Conservation (phyloP, 2,329 filamentous ascomycete species). For the Pseudogymnoascus pannorum region DNA sequence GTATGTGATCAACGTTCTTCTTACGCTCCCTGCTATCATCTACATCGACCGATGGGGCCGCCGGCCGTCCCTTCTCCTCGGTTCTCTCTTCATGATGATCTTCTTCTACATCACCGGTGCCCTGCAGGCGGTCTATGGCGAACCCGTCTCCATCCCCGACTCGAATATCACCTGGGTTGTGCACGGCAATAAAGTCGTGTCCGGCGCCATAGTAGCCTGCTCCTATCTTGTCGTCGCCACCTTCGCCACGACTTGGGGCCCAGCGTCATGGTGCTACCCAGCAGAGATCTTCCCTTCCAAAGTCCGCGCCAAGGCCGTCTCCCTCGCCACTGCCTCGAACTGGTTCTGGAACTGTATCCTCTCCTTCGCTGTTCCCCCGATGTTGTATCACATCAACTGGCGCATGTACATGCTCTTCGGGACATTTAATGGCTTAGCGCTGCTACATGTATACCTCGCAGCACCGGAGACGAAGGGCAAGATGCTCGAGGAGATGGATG, state of each 20-base stretch:
- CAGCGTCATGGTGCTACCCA: conserved; percentile 46
- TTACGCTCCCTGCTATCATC: conserved; percentile 68
- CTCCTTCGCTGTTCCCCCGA: conserved; percentile 44
- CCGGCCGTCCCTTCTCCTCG: conserved; percentile 56
- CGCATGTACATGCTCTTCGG: conserved; percentile 70
- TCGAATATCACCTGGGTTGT: conserved; percentile 51
- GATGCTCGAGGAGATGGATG: conserved; percentile 70
- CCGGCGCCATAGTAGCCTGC: conserved; percentile 59
- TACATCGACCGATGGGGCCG: conserved; percentile 72
- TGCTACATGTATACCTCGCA: conserved; percentile 59
- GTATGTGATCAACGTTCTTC: conserved; percentile 71
- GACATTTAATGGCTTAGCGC: conserved; percentile 60
- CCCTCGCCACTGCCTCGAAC: conserved; percentile 66
- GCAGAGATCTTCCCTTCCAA: conserved; percentile 64
- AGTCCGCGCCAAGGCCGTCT: conserved; percentile 66
- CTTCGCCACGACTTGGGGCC: conserved; percentile 55
- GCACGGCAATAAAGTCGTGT: conserved; percentile 42
- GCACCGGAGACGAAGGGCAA: conserved; percentile 65
- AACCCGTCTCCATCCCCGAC: conserved; percentile 36
- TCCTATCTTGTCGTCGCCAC: conserved; percentile 67
- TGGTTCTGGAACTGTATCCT: conserved; percentile 68
- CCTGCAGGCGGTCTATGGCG: conserved; percentile 53
- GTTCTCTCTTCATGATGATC: conserved; percentile 55
- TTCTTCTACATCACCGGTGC: conserved; percentile 57
- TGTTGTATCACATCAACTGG: conserved; percentile 50